phyloP scores from a whole-genome alignment of 73 alveolate genomes.

The Paramecium octaurelia region DNA sequence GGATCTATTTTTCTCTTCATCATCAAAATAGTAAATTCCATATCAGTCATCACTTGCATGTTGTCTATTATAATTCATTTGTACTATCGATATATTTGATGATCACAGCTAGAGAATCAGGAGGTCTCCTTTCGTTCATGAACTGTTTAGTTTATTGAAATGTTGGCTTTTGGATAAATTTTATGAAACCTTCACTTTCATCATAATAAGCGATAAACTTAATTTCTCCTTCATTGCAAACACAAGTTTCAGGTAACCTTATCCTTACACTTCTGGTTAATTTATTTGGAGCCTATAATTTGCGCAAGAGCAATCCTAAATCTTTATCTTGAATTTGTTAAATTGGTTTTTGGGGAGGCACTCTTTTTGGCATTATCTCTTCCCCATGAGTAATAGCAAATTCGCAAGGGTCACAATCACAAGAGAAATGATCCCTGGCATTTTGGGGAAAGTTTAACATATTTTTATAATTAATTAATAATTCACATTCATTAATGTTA shows the following conservation, averaged over 20 bases:
- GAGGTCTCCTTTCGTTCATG: background rate
- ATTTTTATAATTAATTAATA: background rate
- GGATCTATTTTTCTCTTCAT: conserved; percentile 47
- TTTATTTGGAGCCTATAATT: conserved; percentile 25
- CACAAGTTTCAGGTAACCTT: conserved; percentile 23
- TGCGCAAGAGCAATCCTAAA: background rate
- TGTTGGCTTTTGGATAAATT: background rate
- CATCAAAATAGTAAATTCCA: background rate
- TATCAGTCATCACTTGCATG: background rate
- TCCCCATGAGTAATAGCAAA: background rate
- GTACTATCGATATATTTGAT: conserved; percentile 13
- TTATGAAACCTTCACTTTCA: conserved; percentile 29
- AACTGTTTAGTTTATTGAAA: background rate
- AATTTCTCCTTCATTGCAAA: conserved; percentile 8
- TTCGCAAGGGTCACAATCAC: conserved; percentile 53
- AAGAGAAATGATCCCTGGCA: conserved; percentile 15
- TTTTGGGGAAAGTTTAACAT: background rate
- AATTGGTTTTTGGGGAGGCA: background rate
- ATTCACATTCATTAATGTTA: background rate
- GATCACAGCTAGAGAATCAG: background rate
- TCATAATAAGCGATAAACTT: conserved; percentile 6
- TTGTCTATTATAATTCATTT: background rate
- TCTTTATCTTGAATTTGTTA: background rate
- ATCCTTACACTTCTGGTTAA: conserved; percentile 42
- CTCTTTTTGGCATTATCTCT: background rate